Conservation (phyloP, 306 rosid species). For the Lathyrus tuberosus region DNA sequence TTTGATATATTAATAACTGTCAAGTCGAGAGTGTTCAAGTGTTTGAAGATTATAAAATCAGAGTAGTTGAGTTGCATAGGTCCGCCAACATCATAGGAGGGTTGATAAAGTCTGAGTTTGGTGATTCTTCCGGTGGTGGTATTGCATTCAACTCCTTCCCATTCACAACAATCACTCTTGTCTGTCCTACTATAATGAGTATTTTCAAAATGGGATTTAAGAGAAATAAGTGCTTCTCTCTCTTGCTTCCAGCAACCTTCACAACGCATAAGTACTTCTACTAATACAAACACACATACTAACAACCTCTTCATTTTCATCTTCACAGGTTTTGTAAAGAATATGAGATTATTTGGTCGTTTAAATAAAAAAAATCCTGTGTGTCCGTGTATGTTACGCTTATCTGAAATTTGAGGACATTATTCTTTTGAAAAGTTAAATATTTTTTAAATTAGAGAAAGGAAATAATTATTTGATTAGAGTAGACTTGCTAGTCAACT, state of each 20-base stretch:
- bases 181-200: not conserved
- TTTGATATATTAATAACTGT: rapidly evolving
- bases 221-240: constrained; percentile 5
- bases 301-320: no score
- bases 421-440: no score
- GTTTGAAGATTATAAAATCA: constrained; percentile 21
- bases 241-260: constrained; percentile 39
- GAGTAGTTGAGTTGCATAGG: not conserved
- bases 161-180: constrained; percentile 20
- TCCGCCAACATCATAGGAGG: not conserved
- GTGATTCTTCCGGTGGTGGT: constrained; percentile 8
- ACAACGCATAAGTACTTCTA: not conserved
- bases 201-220: not conserved
- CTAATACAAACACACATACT: not conserved
- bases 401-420: no score
- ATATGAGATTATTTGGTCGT: no score
- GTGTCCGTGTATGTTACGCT: no score
- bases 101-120: not conserved
- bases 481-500: no score
- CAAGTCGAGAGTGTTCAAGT: constrained; percentile 17
- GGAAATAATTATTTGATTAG: no score
- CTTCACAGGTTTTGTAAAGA: not conserved
- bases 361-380: no score
- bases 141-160: constrained; percentile 27
- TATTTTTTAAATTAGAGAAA: no score